phyloP scores from a whole-genome alignment of 2,329 filamentous ascomycete genomes.

The Epichloe brachyelytri region DNA sequence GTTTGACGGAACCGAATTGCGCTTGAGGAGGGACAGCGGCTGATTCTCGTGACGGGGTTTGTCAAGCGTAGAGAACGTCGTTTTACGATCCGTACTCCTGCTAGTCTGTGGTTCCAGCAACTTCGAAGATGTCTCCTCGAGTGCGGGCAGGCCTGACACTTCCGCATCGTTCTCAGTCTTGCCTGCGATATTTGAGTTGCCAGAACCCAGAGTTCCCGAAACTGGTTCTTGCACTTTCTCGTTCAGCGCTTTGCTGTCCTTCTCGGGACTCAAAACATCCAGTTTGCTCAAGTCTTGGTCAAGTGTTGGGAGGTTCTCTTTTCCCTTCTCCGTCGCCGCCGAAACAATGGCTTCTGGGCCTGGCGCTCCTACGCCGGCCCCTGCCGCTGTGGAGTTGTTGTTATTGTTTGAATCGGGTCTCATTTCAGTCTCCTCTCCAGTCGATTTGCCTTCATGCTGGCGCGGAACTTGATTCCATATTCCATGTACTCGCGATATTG shows the following conservation, averaged over 20 bases:
- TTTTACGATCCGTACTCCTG: conserved; percentile 33
- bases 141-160: conserved; percentile 30
- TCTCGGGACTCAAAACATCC: conserved; percentile 18
- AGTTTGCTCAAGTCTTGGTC: conserved; percentile 18
- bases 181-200: conserved; percentile 21
- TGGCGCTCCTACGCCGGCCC: conserved; percentile 30
- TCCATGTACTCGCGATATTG: conserved; percentile 77
- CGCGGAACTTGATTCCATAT: conserved; percentile 67
- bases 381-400: conserved; percentile 19
- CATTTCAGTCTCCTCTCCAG: conserved; percentile 36
- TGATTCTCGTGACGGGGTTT: conserved; percentile 29
- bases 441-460: conserved; percentile 44
- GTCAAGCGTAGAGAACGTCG: conserved; percentile 43
- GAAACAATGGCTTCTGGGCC: conserved; percentile 26
- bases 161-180: not conserved
- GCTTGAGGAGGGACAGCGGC: conserved; percentile 17
- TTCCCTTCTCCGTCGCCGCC: conserved; percentile 16
- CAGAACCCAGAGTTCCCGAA: conserved; percentile 19
- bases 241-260: conserved; percentile 16
- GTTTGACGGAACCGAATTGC: conserved; percentile 38
- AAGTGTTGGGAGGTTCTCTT: conserved; percentile 13
- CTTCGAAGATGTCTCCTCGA: conserved; percentile 26
- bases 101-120: conserved; percentile 23
- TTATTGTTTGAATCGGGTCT: conserved; percentile 22
- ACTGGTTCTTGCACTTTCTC: conserved; percentile 18